A percentile compares a stretch with the other conserved stretches of the same genome.
These are phyloP conservation scores for Pythium aristosporum DNA, from an alignment of 352 stramenopile species.

Conservation along the genomic window DNA sequence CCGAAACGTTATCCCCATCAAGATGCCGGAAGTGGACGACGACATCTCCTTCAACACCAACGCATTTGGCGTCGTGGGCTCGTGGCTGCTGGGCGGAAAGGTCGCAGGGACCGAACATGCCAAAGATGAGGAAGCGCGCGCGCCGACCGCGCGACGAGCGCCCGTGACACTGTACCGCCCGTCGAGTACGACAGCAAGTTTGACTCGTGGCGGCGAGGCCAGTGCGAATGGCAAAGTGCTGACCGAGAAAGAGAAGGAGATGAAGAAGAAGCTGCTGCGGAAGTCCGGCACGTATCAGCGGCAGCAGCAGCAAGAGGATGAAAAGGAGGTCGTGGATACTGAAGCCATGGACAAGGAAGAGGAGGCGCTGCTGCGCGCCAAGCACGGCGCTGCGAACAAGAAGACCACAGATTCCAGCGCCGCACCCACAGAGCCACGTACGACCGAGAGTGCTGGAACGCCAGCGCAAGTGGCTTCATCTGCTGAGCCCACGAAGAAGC, in stretches of 20 bases:
- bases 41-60: constrained; percentile 48
- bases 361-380: constrained; percentile 50
- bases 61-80: constrained; percentile 64
- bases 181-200: constrained; percentile 23
- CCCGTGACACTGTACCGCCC: constrained; percentile 62
- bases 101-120: constrained; percentile 2
- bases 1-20: constrained; percentile 12
- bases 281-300: constrained; percentile 41
- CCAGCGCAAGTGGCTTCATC: background rate
- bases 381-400: constrained; percentile 17
- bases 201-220: constrained; percentile 31
- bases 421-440: background rate
- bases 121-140: constrained; percentile 16
- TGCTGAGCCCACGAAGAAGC: constrained; percentile 40
- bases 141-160: background rate
- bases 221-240: constrained; percentile 29
- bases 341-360: constrained; percentile 59
- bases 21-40: constrained; percentile 40
- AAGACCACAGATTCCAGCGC: background rate
- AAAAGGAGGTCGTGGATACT: constrained; percentile 26
- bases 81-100: constrained; percentile 51
- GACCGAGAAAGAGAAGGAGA: constrained; percentile 64
- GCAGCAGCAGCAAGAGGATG: constrained; percentile 32
- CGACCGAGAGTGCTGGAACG: background rate
- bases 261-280: constrained; percentile 71